A percentile compares a stretch with the other conserved stretches of the same genome.
phyloP scores from a whole-genome alignment of 768 basidiomycete species.

The Cystoderma amianthinum region DNA sequence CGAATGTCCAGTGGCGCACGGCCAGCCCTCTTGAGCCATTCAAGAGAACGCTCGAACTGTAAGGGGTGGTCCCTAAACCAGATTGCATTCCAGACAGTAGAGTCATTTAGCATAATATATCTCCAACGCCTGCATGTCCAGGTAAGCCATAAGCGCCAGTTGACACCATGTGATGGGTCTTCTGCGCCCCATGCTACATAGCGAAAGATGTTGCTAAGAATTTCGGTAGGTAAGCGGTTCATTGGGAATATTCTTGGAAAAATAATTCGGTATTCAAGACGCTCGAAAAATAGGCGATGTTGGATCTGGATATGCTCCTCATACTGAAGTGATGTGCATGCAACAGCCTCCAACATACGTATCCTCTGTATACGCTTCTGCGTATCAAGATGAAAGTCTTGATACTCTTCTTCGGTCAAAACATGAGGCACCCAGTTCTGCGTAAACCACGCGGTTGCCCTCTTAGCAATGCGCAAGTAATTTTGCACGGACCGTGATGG shows the following conservation, averaged over 20 bases:
- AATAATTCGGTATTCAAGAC: constrained; percentile 19
- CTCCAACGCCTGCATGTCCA: constrained; percentile 58
- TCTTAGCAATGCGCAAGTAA: constrained; percentile 1
- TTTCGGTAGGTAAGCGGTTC: constrained; percentile 59
- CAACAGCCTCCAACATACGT: constrained; percentile 6
- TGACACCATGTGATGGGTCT: constrained; percentile 24
- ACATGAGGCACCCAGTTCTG: constrained; percentile 12
- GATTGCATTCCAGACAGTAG: constrained; percentile 57
- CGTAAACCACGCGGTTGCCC: constrained; percentile 2
- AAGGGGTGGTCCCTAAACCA: constrained; percentile 49
- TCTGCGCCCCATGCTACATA: constrained; percentile 46
- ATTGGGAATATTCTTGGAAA: constrained; percentile 43
- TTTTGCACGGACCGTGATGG: constrained; percentile 3
- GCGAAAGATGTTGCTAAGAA: constrained; percentile 59
- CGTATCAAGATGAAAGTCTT: constrained; percentile 9
- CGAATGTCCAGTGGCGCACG: constrained; percentile 53
- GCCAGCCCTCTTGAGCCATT: constrained; percentile 54
- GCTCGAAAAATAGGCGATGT: constrained; percentile 20
- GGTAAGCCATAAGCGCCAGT: constrained; percentile 41
- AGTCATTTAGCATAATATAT: constrained; percentile 34
- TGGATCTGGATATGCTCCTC: constrained; percentile 13
- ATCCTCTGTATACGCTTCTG: constrained; percentile 9
- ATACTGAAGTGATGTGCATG: not conserved
- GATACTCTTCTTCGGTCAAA: constrained; percentile 9
- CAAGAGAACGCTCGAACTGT: constrained; percentile 42